phyloP scores from a whole-genome alignment of 371 early-diverging fungal genomes.

The Mucor mucedo region DNA sequence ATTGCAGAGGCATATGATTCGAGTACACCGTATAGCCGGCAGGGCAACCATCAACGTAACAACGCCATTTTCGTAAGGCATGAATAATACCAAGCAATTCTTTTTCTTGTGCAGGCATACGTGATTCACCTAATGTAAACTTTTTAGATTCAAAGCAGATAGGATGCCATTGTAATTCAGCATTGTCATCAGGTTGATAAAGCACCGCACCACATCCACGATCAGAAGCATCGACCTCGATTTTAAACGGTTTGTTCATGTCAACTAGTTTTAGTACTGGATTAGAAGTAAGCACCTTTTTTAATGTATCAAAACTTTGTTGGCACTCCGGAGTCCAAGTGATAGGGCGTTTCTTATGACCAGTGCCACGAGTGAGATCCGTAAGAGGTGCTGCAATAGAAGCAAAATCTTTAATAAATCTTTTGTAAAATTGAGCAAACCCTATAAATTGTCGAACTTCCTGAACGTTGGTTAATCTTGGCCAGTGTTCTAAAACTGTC shows the following conservation, averaged over 20 bases:
- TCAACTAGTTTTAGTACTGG: slow-evolving; percentile 35
- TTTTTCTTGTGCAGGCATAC: slow-evolving; percentile 40
- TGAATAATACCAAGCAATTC: slow-evolving; percentile 42
- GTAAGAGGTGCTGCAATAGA: slow-evolving; percentile 47
- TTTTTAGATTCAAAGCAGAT: slow-evolving; percentile 45
- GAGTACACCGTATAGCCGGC: slow-evolving; percentile 26
- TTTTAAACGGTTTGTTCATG: slow-evolving; percentile 21
- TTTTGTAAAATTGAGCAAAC: slow-evolving; percentile 35
- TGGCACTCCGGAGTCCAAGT: slow-evolving; percentile 29
- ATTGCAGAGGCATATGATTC: slow-evolving; percentile 33
- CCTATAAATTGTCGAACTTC: slow-evolving; percentile 47
- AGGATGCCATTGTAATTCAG: slow-evolving; percentile 13
- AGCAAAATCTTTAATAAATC: slow-evolving; percentile 40
- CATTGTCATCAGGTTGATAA: slow-evolving; percentile 35
- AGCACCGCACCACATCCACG: slow-evolving; percentile 37
- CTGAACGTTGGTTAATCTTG: slow-evolving; percentile 35
- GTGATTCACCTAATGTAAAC: slow-evolving; percentile 29
- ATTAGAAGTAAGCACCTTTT: slow-evolving; percentile 13
- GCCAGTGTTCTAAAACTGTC: slow-evolving; percentile 37
- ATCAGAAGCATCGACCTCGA: slow-evolving; percentile 45
- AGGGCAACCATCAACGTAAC: slow-evolving; percentile 30
- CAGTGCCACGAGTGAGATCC: slow-evolving; percentile 38
- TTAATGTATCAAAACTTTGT: slow-evolving; percentile 30
- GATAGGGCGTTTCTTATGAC: no score
- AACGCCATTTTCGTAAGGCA: slow-evolving; percentile 38